Percentiles rank a stretch among this genome's conserved stretches.
phyloP scores from a whole-genome alignment of 768 basidiomycete genomes.

The Collybiopsis luxurians region DNA sequence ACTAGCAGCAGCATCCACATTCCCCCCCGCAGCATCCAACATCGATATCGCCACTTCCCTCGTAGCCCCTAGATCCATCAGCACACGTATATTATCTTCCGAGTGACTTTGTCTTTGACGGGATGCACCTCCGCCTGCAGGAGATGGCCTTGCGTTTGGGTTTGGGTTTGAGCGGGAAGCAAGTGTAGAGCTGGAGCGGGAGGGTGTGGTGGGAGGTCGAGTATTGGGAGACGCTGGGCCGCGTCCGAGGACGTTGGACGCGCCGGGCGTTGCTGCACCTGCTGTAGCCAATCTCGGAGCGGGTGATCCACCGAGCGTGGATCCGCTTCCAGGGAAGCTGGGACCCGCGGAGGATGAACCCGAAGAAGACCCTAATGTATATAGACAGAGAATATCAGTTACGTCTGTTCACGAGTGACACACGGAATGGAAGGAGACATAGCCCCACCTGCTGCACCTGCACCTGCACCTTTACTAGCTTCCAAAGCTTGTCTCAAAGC shows the following conservation, averaged over 20 bases:
- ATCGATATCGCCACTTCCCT: slow-evolving; percentile 75
- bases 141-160: not conserved
- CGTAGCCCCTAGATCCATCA: slow-evolving; percentile 77
- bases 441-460: not conserved
- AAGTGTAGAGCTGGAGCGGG: not conserved
- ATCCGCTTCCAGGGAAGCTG: slow-evolving; percentile 77
- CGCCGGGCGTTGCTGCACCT: slow-evolving; percentile 12
- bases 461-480: not conserved
- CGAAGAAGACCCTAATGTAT: too few relatives aligned
- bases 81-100: slow-evolving; percentile 58
- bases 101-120: slow-evolving; percentile 32
- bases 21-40: slow-evolving; percentile 79
- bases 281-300: slow-evolving; percentile 13
- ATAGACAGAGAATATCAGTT: too few relatives aligned
- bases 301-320: slow-evolving; percentile 52
- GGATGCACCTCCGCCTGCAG: slow-evolving; percentile 11
- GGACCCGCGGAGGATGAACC: too few relatives aligned
- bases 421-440: too few relatives aligned
- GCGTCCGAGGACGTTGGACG: slow-evolving; percentile 7
- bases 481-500: not conserved
- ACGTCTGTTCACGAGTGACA: too few relatives aligned
- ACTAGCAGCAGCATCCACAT: slow-evolving; percentile 86
- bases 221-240: slow-evolving; percentile 19
- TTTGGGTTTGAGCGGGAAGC: not conserved
- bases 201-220: slow-evolving; percentile 19